Percentiles rank a stretch among this genome's conserved stretches.
These are phyloP conservation scores for Adansonia rubrostipa DNA, from an alignment of 441 rosid genomes.

Conservation along the genomic window DNA sequence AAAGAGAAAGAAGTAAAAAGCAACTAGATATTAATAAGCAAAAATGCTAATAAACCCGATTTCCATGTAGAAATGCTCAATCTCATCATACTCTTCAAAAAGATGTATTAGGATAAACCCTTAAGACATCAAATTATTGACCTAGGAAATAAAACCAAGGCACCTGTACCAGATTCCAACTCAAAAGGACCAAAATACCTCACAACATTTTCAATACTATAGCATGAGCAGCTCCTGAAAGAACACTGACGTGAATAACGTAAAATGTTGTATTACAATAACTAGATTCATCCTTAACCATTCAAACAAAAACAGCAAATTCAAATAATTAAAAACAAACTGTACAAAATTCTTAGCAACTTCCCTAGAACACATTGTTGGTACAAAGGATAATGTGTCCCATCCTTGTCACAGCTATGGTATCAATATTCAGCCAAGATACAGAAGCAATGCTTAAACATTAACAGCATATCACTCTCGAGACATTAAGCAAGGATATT, in stretches of 20 bases:
- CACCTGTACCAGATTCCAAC: neutral
- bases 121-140: neutral
- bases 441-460: constrained; percentile 11
- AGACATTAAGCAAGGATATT: constrained; percentile 7
- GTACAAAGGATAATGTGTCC: neutral
- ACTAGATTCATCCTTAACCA: neutral
- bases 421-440: constrained; percentile 12
- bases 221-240: neutral
- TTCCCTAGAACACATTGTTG: neutral
- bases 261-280: neutral
- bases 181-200: neutral
- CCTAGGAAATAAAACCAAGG: neutral
- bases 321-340: neutral
- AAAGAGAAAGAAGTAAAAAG: neutral
- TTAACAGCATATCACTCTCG: neutral
- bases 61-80: neutral
- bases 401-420: constrained; percentile 2
- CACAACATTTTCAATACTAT: neutral
- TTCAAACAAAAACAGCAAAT: neutral
- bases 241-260: neutral
- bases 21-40: neutral
- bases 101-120: neutral
- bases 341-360: neutral
- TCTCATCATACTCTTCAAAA: neutral
- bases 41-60: neutral